Evolutionary conservation across 2,329 filamentous ascomycete species (phyloP).

Genomic region (Pseudogymnoascus sp.): DNA sequence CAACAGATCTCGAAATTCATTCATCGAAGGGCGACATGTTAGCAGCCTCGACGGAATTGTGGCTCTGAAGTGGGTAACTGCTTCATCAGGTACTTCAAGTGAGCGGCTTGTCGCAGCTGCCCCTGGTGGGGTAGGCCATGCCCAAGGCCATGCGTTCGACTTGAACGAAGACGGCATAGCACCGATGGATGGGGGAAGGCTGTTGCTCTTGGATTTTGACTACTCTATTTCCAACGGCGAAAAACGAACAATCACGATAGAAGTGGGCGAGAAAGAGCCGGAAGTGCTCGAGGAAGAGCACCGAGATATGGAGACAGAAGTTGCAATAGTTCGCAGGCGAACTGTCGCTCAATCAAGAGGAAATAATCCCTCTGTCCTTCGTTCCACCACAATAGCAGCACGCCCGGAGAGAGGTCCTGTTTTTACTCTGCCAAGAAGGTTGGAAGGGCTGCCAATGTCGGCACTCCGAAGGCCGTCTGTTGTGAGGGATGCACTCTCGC

Average conservation of each 20-base stretch:
- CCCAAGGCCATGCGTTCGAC: constrained; percentile 29
- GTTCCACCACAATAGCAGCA: constrained; percentile 38
- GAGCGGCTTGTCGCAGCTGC: constrained; percentile 64
- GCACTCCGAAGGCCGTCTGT: constrained; percentile 12
- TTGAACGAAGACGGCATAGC: constrained; percentile 62
- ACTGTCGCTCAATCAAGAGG: constrained; percentile 58
- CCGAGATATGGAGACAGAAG: constrained; percentile 67
- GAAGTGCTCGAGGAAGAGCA: constrained; percentile 66
- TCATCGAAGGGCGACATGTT: constrained; percentile 61
- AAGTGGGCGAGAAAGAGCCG: constrained; percentile 63
- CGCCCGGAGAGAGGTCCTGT: constrained; percentile 6
- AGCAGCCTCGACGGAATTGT: constrained; percentile 58
- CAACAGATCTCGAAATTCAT: constrained; percentile 61
- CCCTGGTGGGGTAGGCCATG: constrained; percentile 53
- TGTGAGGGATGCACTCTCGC: constrained; percentile 11
- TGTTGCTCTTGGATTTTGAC: constrained; percentile 68
- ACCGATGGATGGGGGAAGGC: constrained; percentile 70
- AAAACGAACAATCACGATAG: constrained; percentile 56
- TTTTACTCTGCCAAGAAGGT: background rate
- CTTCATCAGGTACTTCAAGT: constrained; percentile 40
- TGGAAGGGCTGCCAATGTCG: background rate
- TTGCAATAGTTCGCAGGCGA: constrained; percentile 68
- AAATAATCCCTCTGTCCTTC: constrained; percentile 40
- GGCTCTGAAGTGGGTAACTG: constrained; percentile 64
- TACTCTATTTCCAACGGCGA: constrained; percentile 51